Evolutionary conservation across 2,329 filamentous ascomycete genomes (phyloP).

Genomic region (Colletotrichum endophyticum): DNA sequence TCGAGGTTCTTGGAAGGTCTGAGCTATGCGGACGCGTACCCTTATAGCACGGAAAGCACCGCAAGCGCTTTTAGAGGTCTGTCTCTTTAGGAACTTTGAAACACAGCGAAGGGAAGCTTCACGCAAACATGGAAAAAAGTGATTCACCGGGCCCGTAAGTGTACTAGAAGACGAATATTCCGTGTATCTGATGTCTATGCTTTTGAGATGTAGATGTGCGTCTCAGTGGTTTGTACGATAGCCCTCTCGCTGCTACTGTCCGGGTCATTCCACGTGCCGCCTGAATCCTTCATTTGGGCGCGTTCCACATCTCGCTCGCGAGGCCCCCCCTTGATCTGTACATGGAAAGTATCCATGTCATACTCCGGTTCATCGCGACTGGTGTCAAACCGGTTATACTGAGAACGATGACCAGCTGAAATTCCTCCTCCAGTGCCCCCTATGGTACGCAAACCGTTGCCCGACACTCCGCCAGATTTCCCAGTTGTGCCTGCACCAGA

Average conservation of each 20-base stretch:
- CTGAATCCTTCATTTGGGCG: neutral
- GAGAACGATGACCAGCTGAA: neutral
- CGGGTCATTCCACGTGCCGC: neutral
- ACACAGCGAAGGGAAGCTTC: neutral
- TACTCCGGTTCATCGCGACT: neutral
- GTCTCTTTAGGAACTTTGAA: neutral
- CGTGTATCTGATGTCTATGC: neutral
- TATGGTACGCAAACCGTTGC: neutral
- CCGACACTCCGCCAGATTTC: neutral
- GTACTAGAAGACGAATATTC: neutral
- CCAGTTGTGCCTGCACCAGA: neutral
- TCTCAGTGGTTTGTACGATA: neutral
- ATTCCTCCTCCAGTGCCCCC: neutral
- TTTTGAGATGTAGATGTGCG: neutral
- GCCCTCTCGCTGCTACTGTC: neutral
- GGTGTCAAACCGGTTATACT: neutral
- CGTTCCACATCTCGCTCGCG: neutral
- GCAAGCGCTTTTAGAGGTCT: neutral
- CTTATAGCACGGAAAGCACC: neutral
- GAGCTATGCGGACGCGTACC: neutral
- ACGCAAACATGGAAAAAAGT: neutral
- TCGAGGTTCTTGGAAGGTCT: neutral
- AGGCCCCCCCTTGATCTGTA: neutral
- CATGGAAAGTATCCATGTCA: neutral
- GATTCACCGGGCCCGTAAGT: accelerated